phyloP scores from a whole-genome alignment of 768 basidiomycete species.

The Hericium erinaceus region DNA sequence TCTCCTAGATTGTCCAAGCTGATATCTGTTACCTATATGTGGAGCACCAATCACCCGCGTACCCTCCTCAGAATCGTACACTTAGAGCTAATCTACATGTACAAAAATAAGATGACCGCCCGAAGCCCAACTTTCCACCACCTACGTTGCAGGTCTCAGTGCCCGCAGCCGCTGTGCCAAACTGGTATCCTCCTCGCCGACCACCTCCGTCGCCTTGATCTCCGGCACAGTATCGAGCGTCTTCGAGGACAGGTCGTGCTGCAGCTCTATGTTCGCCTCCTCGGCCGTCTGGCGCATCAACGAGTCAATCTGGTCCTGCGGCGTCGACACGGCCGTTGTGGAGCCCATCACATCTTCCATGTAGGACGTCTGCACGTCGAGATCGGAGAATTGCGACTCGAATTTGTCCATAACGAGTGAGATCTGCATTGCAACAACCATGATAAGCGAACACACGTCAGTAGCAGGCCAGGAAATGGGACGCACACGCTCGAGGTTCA shows the following conservation, averaged over 20 bases:
- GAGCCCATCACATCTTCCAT: constrained; percentile 97
- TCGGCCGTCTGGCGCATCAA: constrained; percentile 93
- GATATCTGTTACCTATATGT: background rate
- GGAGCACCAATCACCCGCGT: no score
- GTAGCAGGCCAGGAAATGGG: background rate
- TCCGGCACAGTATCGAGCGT: constrained; percentile 53
- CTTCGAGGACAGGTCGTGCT: constrained; percentile 76
- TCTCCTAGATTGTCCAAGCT: background rate
- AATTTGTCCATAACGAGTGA: constrained; percentile 99
- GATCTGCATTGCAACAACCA: constrained; percentile 65
- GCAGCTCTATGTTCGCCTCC: constrained; percentile 90
- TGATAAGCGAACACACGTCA: constrained; percentile 82
- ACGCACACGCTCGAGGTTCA: constrained; percentile 94
- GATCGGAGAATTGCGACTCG: constrained; percentile 89
- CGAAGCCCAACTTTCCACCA: no score
- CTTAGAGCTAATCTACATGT: no score
- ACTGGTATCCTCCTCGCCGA: constrained; percentile 70
- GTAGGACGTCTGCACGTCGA: constrained; percentile 96
- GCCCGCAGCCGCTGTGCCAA: constrained; percentile 86
- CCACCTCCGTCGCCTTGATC: constrained; percentile 37
- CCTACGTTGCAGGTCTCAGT: constrained; percentile 65
- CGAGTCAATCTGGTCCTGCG: constrained; percentile 93
- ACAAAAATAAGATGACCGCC: background rate
- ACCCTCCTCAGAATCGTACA: no score
- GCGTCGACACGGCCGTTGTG: constrained; percentile 87